These are phyloP conservation scores for Antrodiella citrinella DNA, from an alignment of 768 basidiomycete species.

Conservation along the genomic window DNA sequence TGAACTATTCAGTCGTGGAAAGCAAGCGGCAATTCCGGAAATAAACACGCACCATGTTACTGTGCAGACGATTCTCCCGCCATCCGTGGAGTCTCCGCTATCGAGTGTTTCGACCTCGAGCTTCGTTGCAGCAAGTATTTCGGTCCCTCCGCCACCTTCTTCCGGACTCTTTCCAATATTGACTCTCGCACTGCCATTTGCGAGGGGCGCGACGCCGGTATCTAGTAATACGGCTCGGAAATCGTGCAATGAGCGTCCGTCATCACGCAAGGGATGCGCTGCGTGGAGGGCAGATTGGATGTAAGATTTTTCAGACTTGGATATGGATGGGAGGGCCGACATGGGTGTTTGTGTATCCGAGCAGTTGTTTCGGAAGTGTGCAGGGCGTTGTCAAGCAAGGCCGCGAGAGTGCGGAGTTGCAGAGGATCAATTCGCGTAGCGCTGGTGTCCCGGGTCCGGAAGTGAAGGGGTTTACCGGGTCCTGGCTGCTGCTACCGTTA, in stretches of 20 bases:
- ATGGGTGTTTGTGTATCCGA: constrained; percentile 8
- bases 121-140: constrained; percentile 70
- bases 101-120: constrained; percentile 66
- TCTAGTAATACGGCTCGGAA: constrained; percentile 66
- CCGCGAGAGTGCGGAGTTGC: too few relatives aligned
- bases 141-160: constrained; percentile 60
- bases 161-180: constrained; percentile 54
- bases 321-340: constrained; percentile 29
- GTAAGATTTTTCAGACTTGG: constrained; percentile 76
- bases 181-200: constrained; percentile 78
- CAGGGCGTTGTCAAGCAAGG: too few relatives aligned
- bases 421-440: too few relatives aligned
- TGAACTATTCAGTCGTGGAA: constrained; percentile 18
- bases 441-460: too few relatives aligned
- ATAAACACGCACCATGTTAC: constrained; percentile 62
- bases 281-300: constrained; percentile 58
- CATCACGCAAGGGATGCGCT: constrained; percentile 57
- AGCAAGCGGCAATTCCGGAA: constrained; percentile 5
- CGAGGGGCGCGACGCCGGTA: constrained; percentile 70
- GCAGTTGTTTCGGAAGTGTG: too few relatives aligned
- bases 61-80: constrained; percentile 55
- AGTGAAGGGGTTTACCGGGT: too few relatives aligned
- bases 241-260: constrained; percentile 63
- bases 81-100: constrained; percentile 37
- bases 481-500: too few relatives aligned